Conservation (phyloP, 2,329 filamentous ascomycete genomes). For the Hortaea werneckii region DNA sequence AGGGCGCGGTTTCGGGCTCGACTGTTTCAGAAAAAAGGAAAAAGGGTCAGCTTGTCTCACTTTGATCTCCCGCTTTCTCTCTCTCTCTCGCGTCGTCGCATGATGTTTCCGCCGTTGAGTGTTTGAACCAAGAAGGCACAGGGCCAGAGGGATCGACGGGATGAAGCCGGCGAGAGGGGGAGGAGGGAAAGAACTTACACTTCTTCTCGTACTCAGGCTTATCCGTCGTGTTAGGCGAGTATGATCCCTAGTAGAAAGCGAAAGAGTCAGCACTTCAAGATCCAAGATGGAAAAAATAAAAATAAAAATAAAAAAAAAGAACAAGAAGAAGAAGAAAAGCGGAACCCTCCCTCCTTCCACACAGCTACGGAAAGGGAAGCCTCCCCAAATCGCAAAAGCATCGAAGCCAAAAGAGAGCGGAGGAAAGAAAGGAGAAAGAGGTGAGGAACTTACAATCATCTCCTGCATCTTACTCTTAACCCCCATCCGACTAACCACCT, state of each 20-base stretch:
- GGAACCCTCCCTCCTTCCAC: too few relatives aligned
- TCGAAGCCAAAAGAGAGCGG: background rate
- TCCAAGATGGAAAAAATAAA: background rate
- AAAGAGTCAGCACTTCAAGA: background rate
- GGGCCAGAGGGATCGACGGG: background rate
- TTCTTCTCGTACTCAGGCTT: constrained; percentile 80
- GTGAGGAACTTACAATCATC: constrained; percentile 69
- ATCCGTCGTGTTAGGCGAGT: constrained; percentile 83
- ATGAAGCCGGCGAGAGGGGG: background rate
- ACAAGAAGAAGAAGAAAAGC: background rate
- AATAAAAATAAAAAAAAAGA: background rate
- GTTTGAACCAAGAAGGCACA: too few relatives aligned
- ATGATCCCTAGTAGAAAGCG: constrained; percentile 61
- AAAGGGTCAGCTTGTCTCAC: too few relatives aligned
- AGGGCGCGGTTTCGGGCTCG: constrained; percentile 82
- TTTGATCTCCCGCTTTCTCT: background rate
- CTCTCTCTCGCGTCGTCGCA: too few relatives aligned
- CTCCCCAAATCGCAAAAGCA: background rate
- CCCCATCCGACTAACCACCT: constrained; percentile 83
- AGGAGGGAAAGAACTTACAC: constrained; percentile 53
- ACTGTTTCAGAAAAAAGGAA: constrained; percentile 41
- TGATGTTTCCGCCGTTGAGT: background rate
- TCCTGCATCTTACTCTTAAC: constrained; percentile 88
- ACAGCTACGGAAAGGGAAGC: too few relatives aligned
- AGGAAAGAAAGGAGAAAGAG: background rate